Evolutionary conservation across 352 stramenopile genomes (phyloP), one percentile per base, ranked within the genome.

Genomic region (Phytopythium montanum): DNA sequence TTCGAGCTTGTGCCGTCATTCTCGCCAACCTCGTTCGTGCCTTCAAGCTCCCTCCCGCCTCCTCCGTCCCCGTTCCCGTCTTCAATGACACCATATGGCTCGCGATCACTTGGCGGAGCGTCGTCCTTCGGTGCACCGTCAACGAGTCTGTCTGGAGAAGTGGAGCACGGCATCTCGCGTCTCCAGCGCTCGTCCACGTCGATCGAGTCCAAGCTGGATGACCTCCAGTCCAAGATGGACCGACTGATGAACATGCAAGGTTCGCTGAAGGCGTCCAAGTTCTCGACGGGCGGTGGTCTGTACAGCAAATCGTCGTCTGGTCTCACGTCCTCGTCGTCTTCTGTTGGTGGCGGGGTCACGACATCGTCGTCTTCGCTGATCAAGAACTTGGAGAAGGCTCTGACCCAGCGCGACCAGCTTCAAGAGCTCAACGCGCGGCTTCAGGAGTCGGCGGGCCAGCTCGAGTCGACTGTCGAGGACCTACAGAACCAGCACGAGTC

Each of bases 221-320:
- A 92, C 34, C 44, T 94, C 1, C 79, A 94, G 21, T 75, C 79
- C n/a, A 94, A 94, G 65, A 78, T 94, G 66, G 85, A 92, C 61
- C 79, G 85, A 3, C 65, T 94, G 0, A 49, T 93, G 38, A 88
- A 87, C 53, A 64, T 70, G 36, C 80, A 90, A 45, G 66, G 61
- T 45, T 79, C 72, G 25, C 62, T 77, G 14, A 89, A 83, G 58
- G 65, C 66, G 13, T 57, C 55, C 21, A 83, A 84, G 55, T 87
- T 79, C 62, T 55, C 60, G 13, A 12, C 58, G 23, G 57, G 53
- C 0, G 49, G 38, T 18, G 49, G 45, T 9, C 19, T 59, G n/a
- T 70, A 54, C 33, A 54, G 58, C 39, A 60, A 58, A 44, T 59
- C 65, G 19, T 72, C 67, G 8, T 69, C 70, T 0, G 60, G 65